These are phyloP conservation scores for Fusarium sp. DNA, from an alignment of 2,329 filamentous ascomycete genomes.

Conservation along the genomic window DNA sequence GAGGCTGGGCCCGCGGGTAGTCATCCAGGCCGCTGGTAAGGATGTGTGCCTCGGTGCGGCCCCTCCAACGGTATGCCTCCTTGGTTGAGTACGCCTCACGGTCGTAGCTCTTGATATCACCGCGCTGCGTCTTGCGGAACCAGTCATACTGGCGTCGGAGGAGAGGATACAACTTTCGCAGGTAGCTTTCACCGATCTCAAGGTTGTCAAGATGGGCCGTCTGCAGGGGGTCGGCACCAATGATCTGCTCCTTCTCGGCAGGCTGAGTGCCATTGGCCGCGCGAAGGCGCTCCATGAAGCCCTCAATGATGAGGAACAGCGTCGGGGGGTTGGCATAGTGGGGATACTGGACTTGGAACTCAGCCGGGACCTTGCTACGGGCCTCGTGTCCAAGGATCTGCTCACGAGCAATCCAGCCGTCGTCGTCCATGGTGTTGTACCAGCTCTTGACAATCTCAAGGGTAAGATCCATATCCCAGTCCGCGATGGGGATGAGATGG, in stretches of 20 bases:
- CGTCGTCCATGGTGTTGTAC: constrained; percentile 95
- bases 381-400: constrained; percentile 94
- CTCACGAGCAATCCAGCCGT: constrained; percentile 97
- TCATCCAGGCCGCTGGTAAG: constrained; percentile 95
- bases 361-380: constrained; percentile 90
- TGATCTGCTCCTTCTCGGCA: constrained; percentile 57
- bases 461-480: constrained; percentile 93
- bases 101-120: constrained; percentile 92
- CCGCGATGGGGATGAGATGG: constrained; percentile 88
- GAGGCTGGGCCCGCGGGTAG: constrained; percentile 92
- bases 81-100: constrained; percentile 88
- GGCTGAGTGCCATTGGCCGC: constrained; percentile 61
- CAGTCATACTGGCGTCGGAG: constrained; percentile 91
- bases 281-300: constrained; percentile 83
- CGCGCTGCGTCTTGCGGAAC: constrained; percentile 92
- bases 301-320: constrained; percentile 88
- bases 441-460: constrained; percentile 92
- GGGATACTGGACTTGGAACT: constrained; percentile 96
- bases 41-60: constrained; percentile 86
- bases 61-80: constrained; percentile 95
- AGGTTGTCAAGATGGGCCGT: constrained; percentile 75
- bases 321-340: constrained; percentile 98
- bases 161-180: constrained; percentile 84
- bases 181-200: constrained; percentile 76
- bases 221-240: constrained; percentile 61